These are phyloP conservation scores for Coleophoma cylindrospora DNA, from an alignment of 2,329 filamentous ascomycete genomes.

Conservation along the genomic window DNA sequence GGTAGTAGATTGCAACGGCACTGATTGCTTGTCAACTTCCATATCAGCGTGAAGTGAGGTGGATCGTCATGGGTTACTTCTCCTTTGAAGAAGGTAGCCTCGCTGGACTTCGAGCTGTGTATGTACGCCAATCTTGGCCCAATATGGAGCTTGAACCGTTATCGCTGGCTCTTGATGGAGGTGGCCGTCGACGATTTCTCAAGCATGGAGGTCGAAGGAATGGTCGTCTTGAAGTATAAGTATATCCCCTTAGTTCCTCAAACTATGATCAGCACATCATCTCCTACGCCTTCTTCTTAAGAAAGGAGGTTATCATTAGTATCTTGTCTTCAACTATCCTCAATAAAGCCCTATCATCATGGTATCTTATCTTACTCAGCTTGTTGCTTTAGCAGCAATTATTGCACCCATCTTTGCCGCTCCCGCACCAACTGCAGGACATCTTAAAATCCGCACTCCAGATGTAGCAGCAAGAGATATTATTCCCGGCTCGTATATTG, in stretches of 20 bases:
- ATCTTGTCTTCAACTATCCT: neutral
- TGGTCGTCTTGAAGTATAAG: neutral
- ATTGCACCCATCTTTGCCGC: slow-evolving; percentile 19
- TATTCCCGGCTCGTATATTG: slow-evolving; percentile 56
- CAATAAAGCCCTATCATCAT: slow-evolving; percentile 9
- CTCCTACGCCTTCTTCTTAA: neutral
- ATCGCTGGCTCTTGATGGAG: neutral
- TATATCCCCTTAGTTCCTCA: neutral
- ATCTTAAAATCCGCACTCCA: slow-evolving; percentile 36
- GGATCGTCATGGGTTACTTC: neutral
- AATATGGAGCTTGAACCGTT: neutral
- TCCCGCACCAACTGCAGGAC: slow-evolving; percentile 9
- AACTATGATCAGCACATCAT: neutral
- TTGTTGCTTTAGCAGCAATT: slow-evolving; percentile 22
- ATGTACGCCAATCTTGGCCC: neutral
- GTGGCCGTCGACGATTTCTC: neutral
- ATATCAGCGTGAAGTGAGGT: neutral
- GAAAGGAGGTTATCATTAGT: neutral
- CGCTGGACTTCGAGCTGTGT: neutral
- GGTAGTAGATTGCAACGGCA: neutral
- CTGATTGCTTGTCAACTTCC: neutral
- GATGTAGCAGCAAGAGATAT: slow-evolving; percentile 34
- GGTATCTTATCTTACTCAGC: slow-evolving; percentile 18
- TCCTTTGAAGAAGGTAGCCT: neutral
- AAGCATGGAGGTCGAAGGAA: neutral